A percentile compares a stretch with the other conserved stretches of the same genome.
Evolutionary conservation across 345 rosid species (phyloP).

Genomic region (Citrus glauca): DNA sequence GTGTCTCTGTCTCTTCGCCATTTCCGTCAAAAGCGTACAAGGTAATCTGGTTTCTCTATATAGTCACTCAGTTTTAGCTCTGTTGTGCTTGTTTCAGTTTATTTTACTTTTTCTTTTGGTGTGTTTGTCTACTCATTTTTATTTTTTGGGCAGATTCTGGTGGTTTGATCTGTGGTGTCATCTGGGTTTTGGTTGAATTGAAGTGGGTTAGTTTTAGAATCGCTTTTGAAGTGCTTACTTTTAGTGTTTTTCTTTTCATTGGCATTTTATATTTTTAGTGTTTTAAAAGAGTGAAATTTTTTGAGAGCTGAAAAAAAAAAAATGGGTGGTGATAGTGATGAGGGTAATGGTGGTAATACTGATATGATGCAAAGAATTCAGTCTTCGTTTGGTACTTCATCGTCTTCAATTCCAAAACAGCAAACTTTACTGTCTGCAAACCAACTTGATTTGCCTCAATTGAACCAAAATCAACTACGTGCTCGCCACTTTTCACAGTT

Average conservation of each 20-base stretch:
- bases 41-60: slow-evolving; percentile 5
- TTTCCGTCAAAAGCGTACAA: slow-evolving; percentile 20
- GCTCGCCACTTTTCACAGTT: slow-evolving; percentile 52
- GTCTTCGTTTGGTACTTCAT: slow-evolving; percentile 55
- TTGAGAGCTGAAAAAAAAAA: not conserved
- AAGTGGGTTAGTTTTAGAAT: slow-evolving; percentile 11
- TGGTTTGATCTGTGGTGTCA: slow-evolving; percentile 17
- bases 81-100: not conserved
- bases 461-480: slow-evolving; percentile 48
- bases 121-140: slow-evolving; percentile 6
- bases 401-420: slow-evolving; percentile 46
- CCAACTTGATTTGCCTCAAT: slow-evolving; percentile 53
- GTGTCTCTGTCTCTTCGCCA: slow-evolving; percentile 18
- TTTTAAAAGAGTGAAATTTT: not conserved
- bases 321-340: slow-evolving; percentile 88
- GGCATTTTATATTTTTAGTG: not conserved
- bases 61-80: not conserved
- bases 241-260: not conserved
- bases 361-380: slow-evolving; percentile 74
- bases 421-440: slow-evolving; percentile 30
- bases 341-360: slow-evolving; percentile 41
- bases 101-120: not conserved
- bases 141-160: slow-evolving; percentile 16
- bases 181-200: slow-evolving; percentile 13
- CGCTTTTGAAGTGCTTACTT: not conserved